A percentile compares a stretch with the other conserved stretches of the same genome.
Conservation (phyloP, 2,329 filamentous ascomycete species). For the Pseudocercospora crystallina region DNA sequence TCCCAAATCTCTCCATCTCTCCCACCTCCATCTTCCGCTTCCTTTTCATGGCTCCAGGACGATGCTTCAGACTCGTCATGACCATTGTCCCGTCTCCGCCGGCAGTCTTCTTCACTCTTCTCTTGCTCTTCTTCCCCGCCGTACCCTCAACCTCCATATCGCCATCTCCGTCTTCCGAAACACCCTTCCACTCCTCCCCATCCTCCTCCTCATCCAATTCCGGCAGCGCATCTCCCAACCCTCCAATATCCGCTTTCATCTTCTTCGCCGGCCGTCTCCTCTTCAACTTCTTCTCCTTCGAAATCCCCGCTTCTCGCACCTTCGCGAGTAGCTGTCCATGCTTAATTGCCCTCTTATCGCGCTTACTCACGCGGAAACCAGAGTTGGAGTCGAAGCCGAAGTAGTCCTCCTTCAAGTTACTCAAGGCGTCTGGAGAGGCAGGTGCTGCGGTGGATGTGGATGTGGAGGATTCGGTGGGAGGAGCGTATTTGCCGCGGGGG, state of each 20-base stretch:
- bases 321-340: conserved; percentile 69
- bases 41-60: conserved; percentile 77
- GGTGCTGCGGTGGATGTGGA: conserved; percentile 1
- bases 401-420: conserved; percentile 11
- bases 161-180: conserved; percentile 31
- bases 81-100: conserved; percentile 62
- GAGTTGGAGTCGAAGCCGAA: conserved; percentile 42
- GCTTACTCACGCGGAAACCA: conserved; percentile 59
- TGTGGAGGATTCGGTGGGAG: conserved; percentile 11
- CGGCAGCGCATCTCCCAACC: conserved; percentile 77
- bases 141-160: conserved; percentile 10
- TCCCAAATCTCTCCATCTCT: conserved; percentile 81
- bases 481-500: conserved; percentile 27
- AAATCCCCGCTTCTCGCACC: conserved; percentile 59
- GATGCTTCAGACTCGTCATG: conserved; percentile 71
- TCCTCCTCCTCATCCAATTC: conserved; percentile 52
- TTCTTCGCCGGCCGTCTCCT: conserved; percentile 72
- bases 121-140: conserved; percentile 14
- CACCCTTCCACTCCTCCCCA: conserved; percentile 42
- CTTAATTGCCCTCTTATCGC: conserved; percentile 79
- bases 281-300: conserved; percentile 55
- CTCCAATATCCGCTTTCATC: conserved; percentile 71
- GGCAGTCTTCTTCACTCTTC: conserved; percentile 16
- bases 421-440: conserved; percentile 1
- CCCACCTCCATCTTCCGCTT: conserved; percentile 76